Base-by-base conservation (phyloP, 2,329 filamentous ascomycete genomes). In the Cryoendolithus antarcticus region DNA sequence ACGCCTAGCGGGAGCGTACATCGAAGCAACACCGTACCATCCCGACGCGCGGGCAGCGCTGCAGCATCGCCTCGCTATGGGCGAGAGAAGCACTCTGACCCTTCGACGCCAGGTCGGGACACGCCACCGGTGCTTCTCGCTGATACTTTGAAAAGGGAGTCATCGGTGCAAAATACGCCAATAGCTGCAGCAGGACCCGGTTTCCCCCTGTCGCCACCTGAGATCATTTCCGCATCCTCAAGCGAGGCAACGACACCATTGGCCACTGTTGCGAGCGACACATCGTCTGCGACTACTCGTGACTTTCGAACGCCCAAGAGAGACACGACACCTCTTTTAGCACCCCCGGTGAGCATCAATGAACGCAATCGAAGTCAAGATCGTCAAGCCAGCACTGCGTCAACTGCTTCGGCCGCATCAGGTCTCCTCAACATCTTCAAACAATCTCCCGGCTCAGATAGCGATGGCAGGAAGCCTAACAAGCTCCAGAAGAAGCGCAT, bases 401-500 rank as follows among this genome's bases (percentile, higher is more conserved):
- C 53, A 7, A 53, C 55, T 10, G 43, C 46, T 9, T 40, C 51
- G 9, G 50, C 55, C 9, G 43, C 52, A 13, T 52, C 55, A 9
- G 51, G 47, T 31, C 56, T 93, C 40, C 70, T 81, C 37, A 75
- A 67, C 51, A 64, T 93, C 30, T 82, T 93, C 53, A 73, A 82
- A 52, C 73, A 80, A 47, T 80, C 82, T 2, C 76, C 80, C 1
- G 70, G 71, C 10, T 69, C 65, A 15, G 61, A 66, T n/a, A 55
- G 54, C 6, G 59, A 66, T 9, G 56, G 55, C 5, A 75, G 83
- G 34, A 81, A 80, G 56, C 85, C 86, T 0, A 95, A 94, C 54
- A 94, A 95, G 61, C 66, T 98, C 37, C 82, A 81, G 60, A 96
- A 96, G 68, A 94, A 85, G 61, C 72, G 79, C n/a, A 67, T 82